These are phyloP conservation scores for Oxalis stricta DNA, from an alignment of 441 rosid genomes.

Conservation along the genomic window DNA sequence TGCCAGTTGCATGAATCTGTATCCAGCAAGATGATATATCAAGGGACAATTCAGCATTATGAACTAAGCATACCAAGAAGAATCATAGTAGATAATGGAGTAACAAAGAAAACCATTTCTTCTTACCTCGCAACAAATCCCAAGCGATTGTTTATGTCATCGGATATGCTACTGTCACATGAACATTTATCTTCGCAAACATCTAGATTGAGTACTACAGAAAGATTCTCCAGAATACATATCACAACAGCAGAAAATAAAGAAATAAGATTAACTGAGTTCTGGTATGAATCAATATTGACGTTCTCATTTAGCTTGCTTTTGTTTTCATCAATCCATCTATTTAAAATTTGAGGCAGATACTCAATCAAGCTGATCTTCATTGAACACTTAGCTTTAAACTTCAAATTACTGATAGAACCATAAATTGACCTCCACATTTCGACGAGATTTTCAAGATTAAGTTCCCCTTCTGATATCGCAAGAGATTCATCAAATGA, in stretches of 20 bases:
- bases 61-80: neutral
- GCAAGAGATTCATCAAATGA: conserved; percentile 13
- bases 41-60: neutral
- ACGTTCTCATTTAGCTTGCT: conserved; percentile 9
- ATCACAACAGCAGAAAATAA: conserved; percentile 21
- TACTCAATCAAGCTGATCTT: conserved; percentile 14
- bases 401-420: conserved; percentile 15
- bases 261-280: conserved; percentile 14
- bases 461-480: conserved; percentile 11
- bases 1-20: conserved; percentile 30
- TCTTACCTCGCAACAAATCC: conserved; percentile 30
- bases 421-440: conserved; percentile 34
- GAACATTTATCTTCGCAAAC: conserved; percentile 9
- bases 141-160: conserved; percentile 7
- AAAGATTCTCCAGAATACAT: conserved; percentile 18
- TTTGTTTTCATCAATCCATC: conserved; percentile 14
- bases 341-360: conserved; percentile 20
- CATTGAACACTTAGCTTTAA: conserved; percentile 6
- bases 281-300: conserved; percentile 10
- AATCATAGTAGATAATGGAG: conserved; percentile 3
- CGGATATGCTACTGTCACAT: neutral
- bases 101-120: neutral
- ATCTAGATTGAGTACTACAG: conserved; percentile 10
- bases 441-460: conserved; percentile 19
- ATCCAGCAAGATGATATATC: neutral